Conservation (phyloP, 495 filamentous ascomycete species). For the Aspergillus panamensis region DNA sequence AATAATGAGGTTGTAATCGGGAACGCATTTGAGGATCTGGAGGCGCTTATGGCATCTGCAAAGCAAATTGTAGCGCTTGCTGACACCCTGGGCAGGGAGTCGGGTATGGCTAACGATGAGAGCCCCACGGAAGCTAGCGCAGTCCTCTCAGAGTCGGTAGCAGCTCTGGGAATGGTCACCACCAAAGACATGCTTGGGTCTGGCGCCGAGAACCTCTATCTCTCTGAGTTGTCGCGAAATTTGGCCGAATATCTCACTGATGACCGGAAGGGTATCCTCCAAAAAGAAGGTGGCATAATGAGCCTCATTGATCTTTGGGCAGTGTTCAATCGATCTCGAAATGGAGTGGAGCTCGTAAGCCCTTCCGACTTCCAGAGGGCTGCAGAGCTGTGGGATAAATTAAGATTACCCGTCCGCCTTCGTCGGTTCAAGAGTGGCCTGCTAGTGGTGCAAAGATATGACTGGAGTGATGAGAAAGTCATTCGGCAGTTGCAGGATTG, state of each 20-base stretch:
- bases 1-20: conserved; percentile 94
- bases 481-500: conserved; percentile 70
- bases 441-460: conserved; percentile 82
- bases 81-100: conserved; percentile 75
- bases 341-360: conserved; percentile 91
- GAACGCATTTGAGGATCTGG: conserved; percentile 92
- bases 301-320: conserved; percentile 96
- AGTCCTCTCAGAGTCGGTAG: conserved; percentile 76
- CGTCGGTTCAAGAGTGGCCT: conserved; percentile 88
- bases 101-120: conserved; percentile 52
- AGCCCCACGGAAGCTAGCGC: conserved; percentile 63
- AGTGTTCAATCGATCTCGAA: conserved; percentile 91
- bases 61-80: conserved; percentile 94
- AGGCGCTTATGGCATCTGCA: conserved; percentile 93
- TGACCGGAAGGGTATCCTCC: conserved; percentile 75
- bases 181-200: conserved; percentile 85
- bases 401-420: conserved; percentile 81
- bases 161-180: conserved; percentile 80
- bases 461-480: conserved; percentile 89
- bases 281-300: conserved; percentile 86
- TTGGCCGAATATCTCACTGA: conserved; percentile 93
- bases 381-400: conserved; percentile 78
- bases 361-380: conserved; percentile 91
- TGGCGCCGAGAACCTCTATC: conserved; percentile 56
- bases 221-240: conserved; percentile 80